phyloP scores from a whole-genome alignment of 768 basidiomycete species.

The Lactarius evosmus region DNA sequence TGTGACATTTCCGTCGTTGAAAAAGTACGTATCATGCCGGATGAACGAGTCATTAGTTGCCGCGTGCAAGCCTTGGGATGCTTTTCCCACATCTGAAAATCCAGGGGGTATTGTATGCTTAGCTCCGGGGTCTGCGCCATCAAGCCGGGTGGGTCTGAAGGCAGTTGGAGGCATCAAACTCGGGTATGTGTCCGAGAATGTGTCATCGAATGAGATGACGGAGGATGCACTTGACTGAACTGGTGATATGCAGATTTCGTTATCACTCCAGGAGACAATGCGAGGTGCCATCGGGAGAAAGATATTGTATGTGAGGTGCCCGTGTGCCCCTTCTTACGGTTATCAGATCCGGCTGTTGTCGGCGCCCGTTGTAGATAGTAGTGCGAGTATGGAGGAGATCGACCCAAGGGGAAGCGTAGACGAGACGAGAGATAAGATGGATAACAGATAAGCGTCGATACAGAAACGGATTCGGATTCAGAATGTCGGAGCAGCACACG shows the following conservation, averaged over 20 bases:
- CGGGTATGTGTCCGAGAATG: not conserved
- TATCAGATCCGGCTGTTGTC: too few species aligned
- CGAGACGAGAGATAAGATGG: too few species aligned
- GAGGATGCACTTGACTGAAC: not conserved
- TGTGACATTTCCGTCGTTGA: constrained; percentile 20
- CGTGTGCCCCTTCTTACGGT: too few species aligned
- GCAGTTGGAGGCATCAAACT: too few species aligned
- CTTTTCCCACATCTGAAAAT: not conserved
- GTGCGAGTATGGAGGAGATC: too few species aligned
- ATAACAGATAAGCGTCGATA: too few species aligned
- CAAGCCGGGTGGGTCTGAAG: too few species aligned
- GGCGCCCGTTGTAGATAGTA: too few species aligned
- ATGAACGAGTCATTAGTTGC: not conserved
- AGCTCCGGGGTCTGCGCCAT: not conserved
- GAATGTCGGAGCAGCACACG: too few species aligned
- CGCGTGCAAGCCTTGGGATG: not conserved
- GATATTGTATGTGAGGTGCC: too few species aligned
- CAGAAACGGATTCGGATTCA: too few species aligned
- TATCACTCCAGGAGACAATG: not conserved
- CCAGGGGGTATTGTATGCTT: not conserved
- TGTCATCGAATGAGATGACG: not conserved
- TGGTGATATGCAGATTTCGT: not conserved
- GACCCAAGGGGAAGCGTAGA: too few species aligned
- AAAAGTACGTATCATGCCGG: constrained; percentile 19
- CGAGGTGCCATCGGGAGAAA: constrained; percentile 7